Evolutionary conservation across 495 filamentous ascomycete genomes (phyloP), one percentile per base, ranked within the genome.

Genomic region (Hypoxylon rickii): DNA sequence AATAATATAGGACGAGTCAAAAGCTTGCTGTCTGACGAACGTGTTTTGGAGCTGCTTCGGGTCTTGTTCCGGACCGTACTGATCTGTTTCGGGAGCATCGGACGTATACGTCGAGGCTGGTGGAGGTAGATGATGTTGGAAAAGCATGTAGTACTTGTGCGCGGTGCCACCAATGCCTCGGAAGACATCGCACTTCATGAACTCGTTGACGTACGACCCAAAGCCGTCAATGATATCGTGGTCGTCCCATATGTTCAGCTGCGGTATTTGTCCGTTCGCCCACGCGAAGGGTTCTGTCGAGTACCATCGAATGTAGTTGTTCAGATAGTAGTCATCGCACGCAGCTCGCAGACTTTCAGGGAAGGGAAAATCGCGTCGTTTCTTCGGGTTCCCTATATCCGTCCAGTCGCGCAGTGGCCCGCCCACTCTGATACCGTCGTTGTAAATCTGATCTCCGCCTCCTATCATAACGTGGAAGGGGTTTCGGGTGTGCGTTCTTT

Each of bases 391-490:
- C 3, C 56, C 53, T 53, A 96, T 95, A 38, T 83, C 75, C 1
- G 91, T 91, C 93, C 93, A 97, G 4, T 74, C 61, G 51, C 80
- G 81, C 43, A 97, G 75, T 0, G 92, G 92, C 0, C 91, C 91
- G 33, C 83, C 76, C 0, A 95, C 89, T 43, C 93, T 83, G 47
- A 97, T 86, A 6, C 89, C 86, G 59, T 96, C 93, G 67, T 94
- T 93, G 72, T 96, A 97, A 66, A 96, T 92, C 72, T 96, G 93
- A 62, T 96, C 93, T 48, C 92, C 93, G 32, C 93, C 93, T 20
- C 93, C 93, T 61, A 97, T 85, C 89, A 96, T 96, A 61, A 96
- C 89, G 68, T 96, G 93, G 71, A 96, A 92, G 12, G 93, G 89
- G 58, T 78, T 77, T 70, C 86, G 74, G 51, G 89, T 83, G 44